These are phyloP conservation scores for Heracleum sosnowskyi DNA, from an alignment of 129 eudicot species.

Conservation along the genomic window DNA sequence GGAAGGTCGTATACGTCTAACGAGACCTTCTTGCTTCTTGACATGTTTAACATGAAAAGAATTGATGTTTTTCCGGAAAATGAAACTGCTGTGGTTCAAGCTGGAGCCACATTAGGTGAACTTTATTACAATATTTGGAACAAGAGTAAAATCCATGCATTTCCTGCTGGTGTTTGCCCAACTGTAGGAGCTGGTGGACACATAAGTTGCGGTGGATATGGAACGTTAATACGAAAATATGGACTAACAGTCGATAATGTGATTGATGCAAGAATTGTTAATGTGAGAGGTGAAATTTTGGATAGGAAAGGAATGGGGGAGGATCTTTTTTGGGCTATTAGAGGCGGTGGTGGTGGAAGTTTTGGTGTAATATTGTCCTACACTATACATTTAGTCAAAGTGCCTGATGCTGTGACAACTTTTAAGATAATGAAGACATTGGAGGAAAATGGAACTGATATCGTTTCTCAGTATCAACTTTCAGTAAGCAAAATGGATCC, in stretches of 20 bases:
- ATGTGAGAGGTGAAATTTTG: slow-evolving; percentile 9
- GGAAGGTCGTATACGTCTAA: neutral
- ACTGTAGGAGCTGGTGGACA: slow-evolving; percentile 23
- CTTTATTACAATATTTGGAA: slow-evolving; percentile 18
- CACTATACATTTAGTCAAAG: slow-evolving; percentile 25
- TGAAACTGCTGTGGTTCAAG: slow-evolving; percentile 17
- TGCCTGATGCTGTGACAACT: slow-evolving; percentile 22
- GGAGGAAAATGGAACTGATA: slow-evolving; percentile 25
- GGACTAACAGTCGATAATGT: slow-evolving; percentile 22
- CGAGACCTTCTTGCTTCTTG: neutral
- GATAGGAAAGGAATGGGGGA: slow-evolving; percentile 25
- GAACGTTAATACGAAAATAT: slow-evolving; percentile 21
- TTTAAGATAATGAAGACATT: slow-evolving; percentile 21
- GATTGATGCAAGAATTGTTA: slow-evolving; percentile 14
- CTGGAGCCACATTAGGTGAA: slow-evolving; percentile 43
- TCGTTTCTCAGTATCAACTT: slow-evolving; percentile 17
- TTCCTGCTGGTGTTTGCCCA: slow-evolving; percentile 16
- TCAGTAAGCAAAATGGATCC: slow-evolving; percentile 13
- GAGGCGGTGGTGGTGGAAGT: slow-evolving; percentile 24
- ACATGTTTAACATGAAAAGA: neutral
- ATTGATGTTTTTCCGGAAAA: neutral
- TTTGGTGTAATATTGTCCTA: slow-evolving; percentile 16
- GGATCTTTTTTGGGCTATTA: slow-evolving; percentile 28
- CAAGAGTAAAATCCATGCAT: slow-evolving; percentile 9
- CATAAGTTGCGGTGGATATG: slow-evolving; percentile 24